phyloP scores from a whole-genome alignment of 1,284 basidiomycete species.

The Pascua guehoae region DNA sequence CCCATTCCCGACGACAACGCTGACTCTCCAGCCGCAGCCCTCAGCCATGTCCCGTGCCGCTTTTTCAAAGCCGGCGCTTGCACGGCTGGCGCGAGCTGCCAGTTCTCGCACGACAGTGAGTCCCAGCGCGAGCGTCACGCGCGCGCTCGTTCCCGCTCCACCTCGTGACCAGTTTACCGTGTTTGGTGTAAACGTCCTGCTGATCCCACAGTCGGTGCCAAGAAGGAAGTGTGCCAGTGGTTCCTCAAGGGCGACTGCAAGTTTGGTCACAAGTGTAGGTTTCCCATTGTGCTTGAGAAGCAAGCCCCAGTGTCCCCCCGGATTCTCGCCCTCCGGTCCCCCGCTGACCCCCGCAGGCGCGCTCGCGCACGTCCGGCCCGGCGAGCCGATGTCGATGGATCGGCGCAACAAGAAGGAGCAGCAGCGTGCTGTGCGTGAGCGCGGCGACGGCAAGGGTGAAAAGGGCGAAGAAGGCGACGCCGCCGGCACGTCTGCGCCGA shows the following conservation, averaged over 20 bases:
- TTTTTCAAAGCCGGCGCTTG: conserved; percentile 93
- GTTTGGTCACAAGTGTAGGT: conserved; percentile 87
- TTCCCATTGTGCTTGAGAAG: neutral
- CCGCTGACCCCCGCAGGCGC: conserved; percentile 52
- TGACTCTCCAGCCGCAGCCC: conserved; percentile 30
- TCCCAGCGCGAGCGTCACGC: neutral
- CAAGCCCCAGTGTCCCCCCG: too few relatives aligned
- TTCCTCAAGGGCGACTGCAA: conserved; percentile 83
- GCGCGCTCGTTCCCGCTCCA: too few relatives aligned
- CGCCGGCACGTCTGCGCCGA: conserved; percentile 8
- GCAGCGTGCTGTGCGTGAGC: conserved; percentile 59
- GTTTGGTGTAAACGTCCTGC: neutral
- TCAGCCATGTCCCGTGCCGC: conserved; percentile 96
- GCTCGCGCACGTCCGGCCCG: conserved; percentile 86
- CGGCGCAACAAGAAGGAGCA: conserved; percentile 97
- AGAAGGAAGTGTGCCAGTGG: conserved; percentile 92
- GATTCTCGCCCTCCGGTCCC: neutral
- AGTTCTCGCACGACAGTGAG: conserved; percentile 72
- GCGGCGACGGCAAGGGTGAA: conserved; percentile 8
- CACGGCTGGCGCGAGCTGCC: conserved; percentile 90
- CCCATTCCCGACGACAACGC: too few relatives aligned
- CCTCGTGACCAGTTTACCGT: too few relatives aligned
- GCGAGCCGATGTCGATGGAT: conserved; percentile 91
- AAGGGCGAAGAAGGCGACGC: conserved; percentile 8
- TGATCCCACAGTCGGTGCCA: conserved; percentile 59